phyloP scores from a whole-genome alignment of 2,329 filamentous ascomycete species.

The Clonostachys rosea region DNA sequence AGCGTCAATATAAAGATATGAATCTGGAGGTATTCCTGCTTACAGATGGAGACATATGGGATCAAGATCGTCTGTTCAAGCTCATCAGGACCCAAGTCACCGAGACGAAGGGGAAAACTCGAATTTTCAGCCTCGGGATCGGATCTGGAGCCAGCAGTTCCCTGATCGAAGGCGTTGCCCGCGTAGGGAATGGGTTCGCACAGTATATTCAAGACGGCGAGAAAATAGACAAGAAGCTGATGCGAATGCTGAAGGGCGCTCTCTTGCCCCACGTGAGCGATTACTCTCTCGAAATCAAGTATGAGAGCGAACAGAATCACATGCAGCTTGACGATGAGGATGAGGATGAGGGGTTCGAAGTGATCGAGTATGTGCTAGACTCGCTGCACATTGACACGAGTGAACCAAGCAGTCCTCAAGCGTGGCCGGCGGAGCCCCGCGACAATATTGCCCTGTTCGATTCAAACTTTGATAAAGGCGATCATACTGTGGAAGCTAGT shows the following conservation, averaged over 20 bases:
- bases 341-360: slow-evolving; percentile 52
- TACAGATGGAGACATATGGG: slow-evolving; percentile 53
- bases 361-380: slow-evolving; percentile 53
- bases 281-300: slow-evolving; percentile 60
- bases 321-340: slow-evolving; percentile 7
- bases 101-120: slow-evolving; percentile 32
- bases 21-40: slow-evolving; percentile 49
- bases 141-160: slow-evolving; percentile 43
- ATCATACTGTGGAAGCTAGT: slow-evolving; percentile 20
- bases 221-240: slow-evolving; percentile 63
- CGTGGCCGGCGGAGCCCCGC: slow-evolving; percentile 27
- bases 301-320: slow-evolving; percentile 15
- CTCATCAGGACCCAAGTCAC: slow-evolving; percentile 36
- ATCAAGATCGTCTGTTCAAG: slow-evolving; percentile 32
- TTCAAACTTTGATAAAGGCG: slow-evolving; percentile 33
- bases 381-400: slow-evolving; percentile 17
- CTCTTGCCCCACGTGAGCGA: slow-evolving; percentile 62
- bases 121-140: slow-evolving; percentile 52
- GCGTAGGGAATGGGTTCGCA: slow-evolving; percentile 51
- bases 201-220: slow-evolving; percentile 60
- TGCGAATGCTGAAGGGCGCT: slow-evolving; percentile 71
- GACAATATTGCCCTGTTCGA: slow-evolving; percentile 56
- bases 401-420: slow-evolving; percentile 4
- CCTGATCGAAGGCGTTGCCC: slow-evolving; percentile 49
- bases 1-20: slow-evolving; percentile 33